phyloP scores from a whole-genome alignment of 768 basidiomycete genomes.

The Krasilnikovozyma curviuscula region DNA sequence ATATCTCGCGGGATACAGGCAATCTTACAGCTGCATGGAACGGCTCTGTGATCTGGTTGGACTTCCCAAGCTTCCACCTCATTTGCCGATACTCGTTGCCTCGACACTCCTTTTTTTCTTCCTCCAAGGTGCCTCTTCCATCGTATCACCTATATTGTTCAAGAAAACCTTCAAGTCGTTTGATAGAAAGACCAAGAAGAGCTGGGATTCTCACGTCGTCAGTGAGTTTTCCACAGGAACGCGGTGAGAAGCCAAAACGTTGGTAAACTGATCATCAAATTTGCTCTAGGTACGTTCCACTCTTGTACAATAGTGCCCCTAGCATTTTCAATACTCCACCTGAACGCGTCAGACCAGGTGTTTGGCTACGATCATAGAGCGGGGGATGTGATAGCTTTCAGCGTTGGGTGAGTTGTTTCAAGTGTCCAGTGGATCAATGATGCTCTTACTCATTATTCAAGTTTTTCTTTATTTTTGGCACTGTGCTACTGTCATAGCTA shows the following conservation, averaged over 20 bases:
- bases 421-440: too few species aligned
- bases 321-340: neutral
- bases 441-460: too few species aligned
- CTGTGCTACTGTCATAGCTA: too few species aligned
- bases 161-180: neutral
- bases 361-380: conserved; percentile 2
- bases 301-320: neutral
- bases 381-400: neutral
- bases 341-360: neutral
- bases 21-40: neutral
- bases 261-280: neutral
- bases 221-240: neutral
- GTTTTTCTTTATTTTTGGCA: too few species aligned
- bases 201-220: neutral
- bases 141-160: neutral
- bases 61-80: neutral
- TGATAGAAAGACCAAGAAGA: neutral
- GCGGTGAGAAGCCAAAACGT: neutral
- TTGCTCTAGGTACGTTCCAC: neutral
- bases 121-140: neutral
- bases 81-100: neutral
- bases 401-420: neutral
- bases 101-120: neutral
- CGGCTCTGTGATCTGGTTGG: too few species aligned
- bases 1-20: neutral